phyloP scores from a whole-genome alignment of 2,329 filamentous ascomycete species.

The Balansia obtecta region DNA sequence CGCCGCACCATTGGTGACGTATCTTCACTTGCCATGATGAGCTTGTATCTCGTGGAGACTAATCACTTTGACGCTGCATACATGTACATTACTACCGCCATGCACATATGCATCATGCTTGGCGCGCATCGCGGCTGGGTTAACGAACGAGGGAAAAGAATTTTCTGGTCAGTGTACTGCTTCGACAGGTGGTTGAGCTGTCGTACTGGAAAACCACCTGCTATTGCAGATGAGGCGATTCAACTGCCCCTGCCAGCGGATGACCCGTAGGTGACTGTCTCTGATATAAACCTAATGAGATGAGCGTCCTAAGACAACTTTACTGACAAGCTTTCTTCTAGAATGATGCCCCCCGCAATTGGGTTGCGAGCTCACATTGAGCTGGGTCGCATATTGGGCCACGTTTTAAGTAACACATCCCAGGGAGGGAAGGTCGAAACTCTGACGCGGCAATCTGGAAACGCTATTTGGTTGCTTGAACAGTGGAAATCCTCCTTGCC shows the following conservation, averaged over 20 bases:
- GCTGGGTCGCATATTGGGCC: conserved; percentile 33
- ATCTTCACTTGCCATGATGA: conserved; percentile 32
- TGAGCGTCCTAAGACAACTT: background rate
- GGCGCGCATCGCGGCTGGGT: conserved; percentile 33
- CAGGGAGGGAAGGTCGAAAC: conserved; percentile 18
- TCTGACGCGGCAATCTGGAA: conserved; percentile 21
- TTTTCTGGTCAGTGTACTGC: conserved; percentile 41
- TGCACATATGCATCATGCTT: conserved; percentile 34
- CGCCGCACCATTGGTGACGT: conserved; percentile 29
- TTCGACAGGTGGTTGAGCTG: conserved; percentile 36
- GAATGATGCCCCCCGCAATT: conserved; percentile 28
- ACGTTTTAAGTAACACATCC: conserved; percentile 36
- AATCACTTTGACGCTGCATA: conserved; percentile 36
- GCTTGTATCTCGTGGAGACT: conserved; percentile 35
- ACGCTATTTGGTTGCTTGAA: conserved; percentile 28
- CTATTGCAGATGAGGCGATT: conserved; percentile 34
- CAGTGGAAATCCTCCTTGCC: conserved; percentile 29
- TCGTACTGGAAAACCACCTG: conserved; percentile 35
- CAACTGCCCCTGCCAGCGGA: conserved; percentile 28
- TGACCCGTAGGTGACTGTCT: conserved; percentile 23
- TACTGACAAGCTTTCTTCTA: conserved; percentile 9
- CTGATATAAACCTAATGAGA: background rate
- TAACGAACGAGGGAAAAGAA: conserved; percentile 31
- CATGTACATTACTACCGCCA: conserved; percentile 32
- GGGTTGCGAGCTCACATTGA: conserved; percentile 34